A percentile compares a stretch with the other conserved stretches of the same genome.
Conservation (phyloP, 2,329 filamentous ascomycete genomes). For the Scedosporium minutisporum region DNA sequence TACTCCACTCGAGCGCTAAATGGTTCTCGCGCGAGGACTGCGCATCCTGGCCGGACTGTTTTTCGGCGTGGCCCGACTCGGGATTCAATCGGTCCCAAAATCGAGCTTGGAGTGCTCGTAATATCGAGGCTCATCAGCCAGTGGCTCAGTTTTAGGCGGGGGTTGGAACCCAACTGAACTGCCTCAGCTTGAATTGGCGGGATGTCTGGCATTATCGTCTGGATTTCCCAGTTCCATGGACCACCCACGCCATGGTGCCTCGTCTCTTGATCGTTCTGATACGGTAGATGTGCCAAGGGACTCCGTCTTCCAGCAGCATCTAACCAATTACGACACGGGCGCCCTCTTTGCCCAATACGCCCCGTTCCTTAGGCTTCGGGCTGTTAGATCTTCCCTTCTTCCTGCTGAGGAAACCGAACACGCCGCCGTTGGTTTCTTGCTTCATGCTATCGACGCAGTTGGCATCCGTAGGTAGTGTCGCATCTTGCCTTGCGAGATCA, state of each 20-base stretch:
- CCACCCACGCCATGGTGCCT: too few relatives aligned
- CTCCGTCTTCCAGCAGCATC: background rate
- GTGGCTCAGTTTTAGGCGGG: background rate
- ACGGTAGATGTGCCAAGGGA: too few relatives aligned
- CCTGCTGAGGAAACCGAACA: conserved; percentile 80
- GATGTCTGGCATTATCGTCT: too few relatives aligned
- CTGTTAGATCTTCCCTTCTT: conserved; percentile 87
- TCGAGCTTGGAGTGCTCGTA: background rate
- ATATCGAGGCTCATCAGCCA: background rate
- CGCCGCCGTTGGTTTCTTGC: conserved; percentile 40
- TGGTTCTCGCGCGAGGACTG: too few relatives aligned
- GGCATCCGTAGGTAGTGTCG: conserved; percentile 59
- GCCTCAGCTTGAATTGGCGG: background rate
- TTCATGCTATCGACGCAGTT: conserved; percentile 2
- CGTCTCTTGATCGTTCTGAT: too few relatives aligned
- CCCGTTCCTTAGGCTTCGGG: conserved; percentile 87
- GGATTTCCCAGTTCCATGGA: too few relatives aligned
- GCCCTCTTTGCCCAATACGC: conserved; percentile 90
- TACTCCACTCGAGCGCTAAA: too few relatives aligned
- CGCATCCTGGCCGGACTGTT: background rate
- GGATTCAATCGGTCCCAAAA: background rate
- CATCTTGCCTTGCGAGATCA: conserved; percentile 75
- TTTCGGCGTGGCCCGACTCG: background rate
- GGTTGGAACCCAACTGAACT: background rate
- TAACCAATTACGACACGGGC: conserved; percentile 70